Base-by-base conservation (phyloP, 305 asterid species). In the Ajuga reptans region DNA sequence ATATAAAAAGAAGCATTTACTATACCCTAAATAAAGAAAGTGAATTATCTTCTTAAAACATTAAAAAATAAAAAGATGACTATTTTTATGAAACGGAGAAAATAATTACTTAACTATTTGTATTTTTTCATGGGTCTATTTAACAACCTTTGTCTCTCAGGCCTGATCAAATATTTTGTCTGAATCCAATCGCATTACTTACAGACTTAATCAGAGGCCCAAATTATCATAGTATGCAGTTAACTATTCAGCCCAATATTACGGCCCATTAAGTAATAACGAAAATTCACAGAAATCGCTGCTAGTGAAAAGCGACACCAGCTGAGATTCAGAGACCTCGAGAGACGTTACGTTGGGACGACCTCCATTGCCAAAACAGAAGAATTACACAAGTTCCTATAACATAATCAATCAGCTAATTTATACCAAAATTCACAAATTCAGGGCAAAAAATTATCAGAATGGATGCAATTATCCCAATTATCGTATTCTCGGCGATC, bases 401-500 rank as follows among this genome's bases (percentile, higher is more conserved):
- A 21, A 46, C 68, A 6, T 15, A 51, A 42, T 50, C 43, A 66
- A 49, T 36, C 39, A 39, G 69, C 36, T 3, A 27, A 37, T 42
- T 6, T n/a, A 16, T 15, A 31, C 3, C 46, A 11, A 10, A 61
- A 27, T 36, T 50, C 60, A 16, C 53, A 45, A 14, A 4, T 55
- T 31, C 31, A 29, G 5, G 24, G 16, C 18, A n/a, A 36, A n/a
- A 21, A 5, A 8, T 10, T 15, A 4, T 42, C 15, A 55, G 42
- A 71, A 88, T 94, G 99, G 98, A 85, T 24, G 81, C 88, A 17
- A 5, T 84, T 72, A 69, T 94, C 57, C 83, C 88, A 31, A 60
- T 89, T 34, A 67, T 83, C 60, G 77, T 80, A 5, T 54, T 83
- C 49, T 94, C 99, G 69, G 81, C 77, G 84, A 75, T 91, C 61